These are phyloP conservation scores for Saprolegnia parasitica DNA, from an alignment of 352 stramenopile genomes.

Conservation along the genomic window DNA sequence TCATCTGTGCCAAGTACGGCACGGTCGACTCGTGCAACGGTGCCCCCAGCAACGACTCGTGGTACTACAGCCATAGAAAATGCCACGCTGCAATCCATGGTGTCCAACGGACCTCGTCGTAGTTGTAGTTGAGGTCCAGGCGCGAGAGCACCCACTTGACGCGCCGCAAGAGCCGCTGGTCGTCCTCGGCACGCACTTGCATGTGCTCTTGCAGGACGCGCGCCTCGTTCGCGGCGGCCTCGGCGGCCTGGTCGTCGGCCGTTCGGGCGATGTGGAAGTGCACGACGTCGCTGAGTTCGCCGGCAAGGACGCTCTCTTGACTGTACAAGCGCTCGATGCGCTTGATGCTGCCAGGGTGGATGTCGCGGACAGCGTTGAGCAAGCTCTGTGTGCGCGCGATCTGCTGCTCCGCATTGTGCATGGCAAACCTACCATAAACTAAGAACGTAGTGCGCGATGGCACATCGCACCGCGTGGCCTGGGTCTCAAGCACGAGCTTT, in stretches of 20 bases:
- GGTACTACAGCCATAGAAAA: background rate
- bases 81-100: too few relatives aligned
- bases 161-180: constrained; percentile 63
- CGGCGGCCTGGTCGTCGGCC: constrained; percentile 46
- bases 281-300: constrained; percentile 58
- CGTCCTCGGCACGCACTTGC: constrained; percentile 30
- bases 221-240: constrained; percentile 50
- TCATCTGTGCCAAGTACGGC: constrained; percentile 33
- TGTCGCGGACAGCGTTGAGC: constrained; percentile 56
- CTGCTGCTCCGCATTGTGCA: constrained; percentile 68
- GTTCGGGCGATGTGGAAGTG: constrained; percentile 37
- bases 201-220: constrained; percentile 45
- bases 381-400: constrained; percentile 66
- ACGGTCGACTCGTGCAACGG: background rate
- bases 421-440: constrained; percentile 35
- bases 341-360: constrained; percentile 64
- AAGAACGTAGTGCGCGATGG: background rate
- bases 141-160: constrained; percentile 77
- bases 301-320: constrained; percentile 59
- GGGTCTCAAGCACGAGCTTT: constrained; percentile 51
- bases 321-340: constrained; percentile 63
- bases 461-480: constrained; percentile 38
- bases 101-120: background rate
- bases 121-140: constrained; percentile 42
- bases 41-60: background rate